Evolutionary conservation across 192 early-diverging fungal species (phyloP).

Genomic region (Umbelopsis sp.): DNA sequence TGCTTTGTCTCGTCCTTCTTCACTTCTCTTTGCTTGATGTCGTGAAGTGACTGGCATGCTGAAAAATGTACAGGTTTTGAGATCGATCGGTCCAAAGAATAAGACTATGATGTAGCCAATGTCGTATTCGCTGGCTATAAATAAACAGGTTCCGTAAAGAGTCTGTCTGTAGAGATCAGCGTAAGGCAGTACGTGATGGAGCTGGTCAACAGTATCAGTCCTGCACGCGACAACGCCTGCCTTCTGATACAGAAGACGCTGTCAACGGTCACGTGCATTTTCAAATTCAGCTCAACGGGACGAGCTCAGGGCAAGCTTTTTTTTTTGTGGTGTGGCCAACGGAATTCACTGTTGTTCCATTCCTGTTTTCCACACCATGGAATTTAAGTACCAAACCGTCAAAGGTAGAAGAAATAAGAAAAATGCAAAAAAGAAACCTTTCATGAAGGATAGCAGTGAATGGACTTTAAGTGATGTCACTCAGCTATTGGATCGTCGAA

Average conservation of each 20-base stretch:
- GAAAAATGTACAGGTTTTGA: not conserved
- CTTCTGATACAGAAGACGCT: not conserved
- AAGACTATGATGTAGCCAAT: not conserved
- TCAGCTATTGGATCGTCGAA: constrained; percentile 19
- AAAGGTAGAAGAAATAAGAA: constrained; percentile 11
- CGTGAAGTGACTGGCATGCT: constrained; percentile 21
- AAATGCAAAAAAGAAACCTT: constrained; percentile 18
- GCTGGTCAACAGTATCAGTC: not conserved
- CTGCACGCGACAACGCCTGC: not conserved
- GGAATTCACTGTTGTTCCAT: not conserved
- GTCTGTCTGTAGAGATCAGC: too few species aligned
- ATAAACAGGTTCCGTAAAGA: too few species aligned
- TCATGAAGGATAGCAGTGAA: constrained; percentile 26
- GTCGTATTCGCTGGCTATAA: too few species aligned
- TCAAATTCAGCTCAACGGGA: not conserved
- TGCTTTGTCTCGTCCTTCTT: constrained; percentile 4
- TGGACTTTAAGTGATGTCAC: constrained; percentile 31
- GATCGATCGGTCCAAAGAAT: constrained; percentile 1
- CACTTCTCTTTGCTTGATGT: constrained; percentile 1
- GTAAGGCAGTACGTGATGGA: not conserved
- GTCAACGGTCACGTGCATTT: not conserved
- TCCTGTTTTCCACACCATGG: not conserved
- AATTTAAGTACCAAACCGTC: constrained; percentile 30
- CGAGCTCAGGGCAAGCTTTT: too few species aligned
- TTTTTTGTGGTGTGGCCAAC: too few species aligned